Percentiles rank a stretch among this genome's conserved stretches.
Evolutionary conservation across 257 asterid species (phyloP).

Genomic region (Solanum clarkiae): DNA sequence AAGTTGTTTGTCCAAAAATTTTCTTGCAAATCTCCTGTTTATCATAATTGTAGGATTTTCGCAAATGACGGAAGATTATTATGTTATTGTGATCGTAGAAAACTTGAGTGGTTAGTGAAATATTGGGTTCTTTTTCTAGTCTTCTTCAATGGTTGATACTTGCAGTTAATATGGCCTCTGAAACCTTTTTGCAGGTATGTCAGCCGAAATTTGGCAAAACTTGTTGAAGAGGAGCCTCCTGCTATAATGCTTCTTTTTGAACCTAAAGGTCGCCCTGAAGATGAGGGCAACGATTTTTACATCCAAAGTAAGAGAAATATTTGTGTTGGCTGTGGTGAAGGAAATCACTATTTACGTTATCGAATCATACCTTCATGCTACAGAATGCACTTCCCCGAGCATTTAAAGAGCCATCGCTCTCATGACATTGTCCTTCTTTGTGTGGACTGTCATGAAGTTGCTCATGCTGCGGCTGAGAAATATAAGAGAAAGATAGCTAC

Average conservation of each 20-base stretch:
- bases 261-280: slow-evolving; percentile 99
- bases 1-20: slow-evolving; percentile 77
- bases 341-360: slow-evolving; percentile 85
- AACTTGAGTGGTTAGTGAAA: slow-evolving; percentile 75
- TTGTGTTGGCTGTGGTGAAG: slow-evolving; percentile 98
- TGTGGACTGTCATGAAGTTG: slow-evolving; percentile 93
- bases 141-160: not conserved
- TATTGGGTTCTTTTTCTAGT: not conserved
- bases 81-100: slow-evolving; percentile 86
- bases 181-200: slow-evolving; percentile 50
- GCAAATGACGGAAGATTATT: slow-evolving; percentile 88
- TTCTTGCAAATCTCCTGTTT: slow-evolving; percentile 94
- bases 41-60: slow-evolving; percentile 90
- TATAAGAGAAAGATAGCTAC: slow-evolving; percentile 64
- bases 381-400: slow-evolving; percentile 96
- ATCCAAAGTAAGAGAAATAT: slow-evolving; percentile 92
- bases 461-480: slow-evolving; percentile 94
- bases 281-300: slow-evolving; percentile 88
- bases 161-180: not conserved
- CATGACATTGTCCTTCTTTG: slow-evolving; percentile 96
- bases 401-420: slow-evolving; percentile 90
- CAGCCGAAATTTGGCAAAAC: slow-evolving; percentile 67
- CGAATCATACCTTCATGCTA: slow-evolving; percentile 97
- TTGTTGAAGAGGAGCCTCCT: slow-evolving; percentile 69
- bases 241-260: slow-evolving; percentile 87